A percentile compares a stretch with the other conserved stretches of the same genome.
Evolutionary conservation across 495 filamentous ascomycete species (phyloP).

Genomic region (Neurospora sp.): DNA sequence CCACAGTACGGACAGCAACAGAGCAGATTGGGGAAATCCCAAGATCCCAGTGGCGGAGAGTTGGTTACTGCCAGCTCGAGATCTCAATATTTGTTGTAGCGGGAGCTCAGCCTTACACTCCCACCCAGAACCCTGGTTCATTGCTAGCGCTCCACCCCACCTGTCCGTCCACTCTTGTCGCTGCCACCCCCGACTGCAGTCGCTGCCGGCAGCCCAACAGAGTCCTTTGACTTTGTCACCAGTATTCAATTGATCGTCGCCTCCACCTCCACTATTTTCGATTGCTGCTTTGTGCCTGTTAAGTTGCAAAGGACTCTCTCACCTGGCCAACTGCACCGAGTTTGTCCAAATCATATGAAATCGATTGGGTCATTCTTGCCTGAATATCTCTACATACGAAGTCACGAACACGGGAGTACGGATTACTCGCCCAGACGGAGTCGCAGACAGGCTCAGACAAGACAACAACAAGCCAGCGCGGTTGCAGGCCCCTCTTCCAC

Average conservation of each 20-base stretch:
- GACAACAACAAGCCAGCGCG: background rate
- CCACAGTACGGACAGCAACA: background rate
- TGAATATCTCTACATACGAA: background rate
- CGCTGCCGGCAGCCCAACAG: background rate
- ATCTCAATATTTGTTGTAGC: background rate
- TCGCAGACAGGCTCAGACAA: background rate
- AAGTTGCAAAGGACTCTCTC: background rate
- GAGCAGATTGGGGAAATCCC: background rate
- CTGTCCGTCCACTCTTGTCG: background rate
- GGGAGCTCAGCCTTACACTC: background rate
- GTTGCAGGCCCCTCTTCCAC: constrained; percentile 1
- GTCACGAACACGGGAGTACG: background rate
- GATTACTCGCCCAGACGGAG: background rate
- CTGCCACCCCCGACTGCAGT: background rate
- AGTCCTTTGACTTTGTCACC: background rate
- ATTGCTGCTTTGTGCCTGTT: background rate
- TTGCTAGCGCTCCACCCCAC: background rate
- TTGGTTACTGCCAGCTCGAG: background rate
- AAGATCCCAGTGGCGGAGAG: background rate
- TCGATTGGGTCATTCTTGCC: background rate
- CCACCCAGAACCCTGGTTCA: background rate
- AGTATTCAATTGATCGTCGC: background rate
- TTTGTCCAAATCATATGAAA: background rate
- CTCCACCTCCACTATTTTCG: background rate
- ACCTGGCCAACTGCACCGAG: background rate